Percentiles rank a stretch among this genome's conserved stretches.
Evolutionary conservation across 106 monocot genomes (phyloP).

Genomic region (Dactylorhiza incarnata): DNA sequence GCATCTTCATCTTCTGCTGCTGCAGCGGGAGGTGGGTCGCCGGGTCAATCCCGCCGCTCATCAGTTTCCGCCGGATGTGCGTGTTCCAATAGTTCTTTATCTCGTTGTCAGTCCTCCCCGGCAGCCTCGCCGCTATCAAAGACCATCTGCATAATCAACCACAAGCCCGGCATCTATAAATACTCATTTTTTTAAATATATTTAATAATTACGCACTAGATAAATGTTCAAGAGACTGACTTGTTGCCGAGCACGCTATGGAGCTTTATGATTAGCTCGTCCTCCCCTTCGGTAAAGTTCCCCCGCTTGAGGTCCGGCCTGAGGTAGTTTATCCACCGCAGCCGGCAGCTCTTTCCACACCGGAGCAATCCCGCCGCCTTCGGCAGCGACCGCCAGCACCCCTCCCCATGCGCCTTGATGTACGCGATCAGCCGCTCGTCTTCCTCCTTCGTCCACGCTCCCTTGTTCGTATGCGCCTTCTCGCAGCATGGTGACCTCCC

Average conservation of each 20-base stretch:
- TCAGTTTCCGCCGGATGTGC: constrained; percentile 52
- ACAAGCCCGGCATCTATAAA: background rate
- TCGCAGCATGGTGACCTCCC: constrained; percentile 13
- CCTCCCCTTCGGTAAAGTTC: constrained; percentile 57
- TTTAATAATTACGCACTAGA: background rate
- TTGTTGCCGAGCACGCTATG: constrained; percentile 47
- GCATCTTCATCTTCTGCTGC: background rate
- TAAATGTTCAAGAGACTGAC: constrained; percentile 1
- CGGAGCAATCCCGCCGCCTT: constrained; percentile 40
- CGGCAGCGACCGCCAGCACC: constrained; percentile 48
- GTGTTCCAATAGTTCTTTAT: constrained; percentile 82
- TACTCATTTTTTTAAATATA: background rate
- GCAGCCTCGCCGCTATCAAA: constrained; percentile 45
- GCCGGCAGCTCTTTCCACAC: constrained; percentile 46
- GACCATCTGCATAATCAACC: constrained; percentile 32
- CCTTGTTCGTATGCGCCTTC: constrained; percentile 17
- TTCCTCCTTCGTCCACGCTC: constrained; percentile 13
- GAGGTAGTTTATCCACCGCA: constrained; percentile 47
- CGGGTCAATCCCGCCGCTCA: constrained; percentile 49
- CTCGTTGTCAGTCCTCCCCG: constrained; percentile 65
- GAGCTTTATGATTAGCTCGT: constrained; percentile 58
- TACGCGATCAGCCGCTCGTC: constrained; percentile 9
- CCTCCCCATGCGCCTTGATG: constrained; percentile 18
- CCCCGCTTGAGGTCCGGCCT: constrained; percentile 57
- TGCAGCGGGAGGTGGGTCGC: constrained; percentile 33